Conservation (phyloP, 768 basidiomycete genomes). For the Clitopilus hobsonii region DNA sequence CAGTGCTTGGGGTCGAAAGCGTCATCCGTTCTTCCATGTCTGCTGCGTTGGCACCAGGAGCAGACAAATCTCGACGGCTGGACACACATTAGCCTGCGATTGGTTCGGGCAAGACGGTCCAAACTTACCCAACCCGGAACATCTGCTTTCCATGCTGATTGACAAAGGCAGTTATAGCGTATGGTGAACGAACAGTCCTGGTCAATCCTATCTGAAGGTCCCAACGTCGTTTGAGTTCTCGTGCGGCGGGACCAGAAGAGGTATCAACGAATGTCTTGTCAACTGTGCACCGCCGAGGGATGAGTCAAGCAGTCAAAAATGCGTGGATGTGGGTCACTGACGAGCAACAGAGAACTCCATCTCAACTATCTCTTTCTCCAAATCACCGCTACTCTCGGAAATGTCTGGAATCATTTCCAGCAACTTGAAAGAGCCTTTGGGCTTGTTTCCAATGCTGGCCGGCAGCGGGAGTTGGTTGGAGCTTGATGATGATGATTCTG, state of each 20-base stretch:
- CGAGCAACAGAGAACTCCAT: slow-evolving; percentile 58
- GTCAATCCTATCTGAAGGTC: slow-evolving; percentile 65
- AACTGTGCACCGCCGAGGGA: slow-evolving; percentile 29
- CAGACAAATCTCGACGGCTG: slow-evolving; percentile 58
- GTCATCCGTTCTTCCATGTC: slow-evolving; percentile 44
- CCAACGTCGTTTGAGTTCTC: slow-evolving; percentile 71
- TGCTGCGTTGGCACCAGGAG: slow-evolving; percentile 50
- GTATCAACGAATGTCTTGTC: slow-evolving; percentile 81
- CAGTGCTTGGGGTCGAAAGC: slow-evolving; percentile 26
- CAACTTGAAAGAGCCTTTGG: not conserved
- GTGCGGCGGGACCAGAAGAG: slow-evolving; percentile 68
- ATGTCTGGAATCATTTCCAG: not conserved
- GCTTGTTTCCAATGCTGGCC: not conserved
- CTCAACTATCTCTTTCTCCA: slow-evolving; percentile 13
- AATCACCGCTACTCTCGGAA: not conserved
- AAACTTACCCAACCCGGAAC: slow-evolving; percentile 72
- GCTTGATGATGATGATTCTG: not conserved
- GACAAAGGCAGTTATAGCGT: slow-evolving; percentile 75
- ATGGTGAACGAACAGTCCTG: slow-evolving; percentile 67
- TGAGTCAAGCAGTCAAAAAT: slow-evolving; percentile 5
- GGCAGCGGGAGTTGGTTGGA: not conserved
- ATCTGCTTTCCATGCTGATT: slow-evolving; percentile 78
- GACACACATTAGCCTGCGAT: slow-evolving; percentile 4
- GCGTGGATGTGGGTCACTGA: slow-evolving; percentile 31
- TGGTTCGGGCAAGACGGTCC: not conserved